Evolutionary conservation across 345 rosid genomes (phyloP).

Genomic region (Salix brachista): DNA sequence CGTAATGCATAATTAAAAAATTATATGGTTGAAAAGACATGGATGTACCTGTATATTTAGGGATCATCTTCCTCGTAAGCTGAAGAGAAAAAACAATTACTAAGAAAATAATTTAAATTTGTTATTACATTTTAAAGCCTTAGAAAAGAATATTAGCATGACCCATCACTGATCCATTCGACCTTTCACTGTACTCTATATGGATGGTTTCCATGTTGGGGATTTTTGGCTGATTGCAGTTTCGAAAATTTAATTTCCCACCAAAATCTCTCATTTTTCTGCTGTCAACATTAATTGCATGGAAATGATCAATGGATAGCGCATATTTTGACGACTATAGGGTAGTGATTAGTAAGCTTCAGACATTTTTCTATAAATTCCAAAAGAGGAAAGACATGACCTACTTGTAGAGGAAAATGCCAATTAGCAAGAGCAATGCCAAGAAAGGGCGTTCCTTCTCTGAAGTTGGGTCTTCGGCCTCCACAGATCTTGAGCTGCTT

Average conservation of each 20-base stretch:
- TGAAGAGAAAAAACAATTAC: neutral
- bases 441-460: neutral
- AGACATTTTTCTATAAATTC: neutral
- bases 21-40: too few relatives aligned
- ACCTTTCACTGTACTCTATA: neutral
- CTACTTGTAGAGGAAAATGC: neutral
- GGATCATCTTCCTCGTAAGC: neutral
- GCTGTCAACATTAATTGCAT: neutral
- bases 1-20: too few relatives aligned
- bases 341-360: neutral
- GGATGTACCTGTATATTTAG: neutral
- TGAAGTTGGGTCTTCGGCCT: slow-evolving; percentile 6
- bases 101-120: too few relatives aligned
- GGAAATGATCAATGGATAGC: neutral
- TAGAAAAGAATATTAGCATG: too few relatives aligned
- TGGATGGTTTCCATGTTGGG: neutral
- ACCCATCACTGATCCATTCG: neutral
- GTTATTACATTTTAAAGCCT: neutral
- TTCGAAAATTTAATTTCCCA: neutral
- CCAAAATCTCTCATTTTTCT: neutral
- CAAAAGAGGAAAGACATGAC: neutral
- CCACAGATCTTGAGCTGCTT: neutral
- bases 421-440: neutral
- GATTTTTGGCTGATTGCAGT: neutral
- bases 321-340: too few relatives aligned